Base-by-base conservation (phyloP, 2,329 filamentous ascomycete genomes). In the Cytospora piceicola region DNA sequence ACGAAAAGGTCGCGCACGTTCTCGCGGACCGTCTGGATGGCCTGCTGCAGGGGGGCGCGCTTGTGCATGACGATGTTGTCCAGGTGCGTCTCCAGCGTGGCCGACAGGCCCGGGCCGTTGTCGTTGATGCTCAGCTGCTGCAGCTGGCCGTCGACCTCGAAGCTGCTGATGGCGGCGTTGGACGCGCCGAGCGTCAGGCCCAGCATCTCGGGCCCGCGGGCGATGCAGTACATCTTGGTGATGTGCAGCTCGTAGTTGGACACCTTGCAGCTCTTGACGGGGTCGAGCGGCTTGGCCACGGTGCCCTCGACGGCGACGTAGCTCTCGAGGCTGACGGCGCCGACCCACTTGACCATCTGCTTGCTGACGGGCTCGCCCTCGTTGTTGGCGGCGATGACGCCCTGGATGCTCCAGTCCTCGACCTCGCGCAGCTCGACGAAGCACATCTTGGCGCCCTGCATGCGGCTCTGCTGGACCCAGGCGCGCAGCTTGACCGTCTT, bases 271-370 rank as follows among this genome's bases (percentile, higher is more conserved):
- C 92, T 95, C 80, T 96, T 95, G 76, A 98, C 91, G 3, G 92
- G 91, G 74, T 96, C 93, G 27, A 90, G 85, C 0, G 94, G 91
- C 80, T 90, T 90, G 82, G 93, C 86, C 61, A 98, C 89, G 36
- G 84, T 81, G 70, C 90, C 95, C 73, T 96, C 91, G 67, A 97
- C 88, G 51, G 89, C 81, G 30, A 97, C 88, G 72, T 91, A 93
- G 71, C 90, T 93, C 82, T 97, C 94, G 55, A 90, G 83, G 74
- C 87, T 90, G 71, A 97, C 80, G 53, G 82, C 85, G 57, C 86
- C 87, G 58, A 90, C 88, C 87, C 91, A 98, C 81, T 98, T 98
- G 75, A 97, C 92, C 94, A 98, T 98, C 78, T 92, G 93, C 76
- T 89, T 90, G 68, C 87, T 91, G 46, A 93, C 85, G 8, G 80